A percentile compares a stretch with the other conserved stretches of the same genome.
Conservation (phyloP, 768 basidiomycete genomes). For the Epithele typhae region DNA sequence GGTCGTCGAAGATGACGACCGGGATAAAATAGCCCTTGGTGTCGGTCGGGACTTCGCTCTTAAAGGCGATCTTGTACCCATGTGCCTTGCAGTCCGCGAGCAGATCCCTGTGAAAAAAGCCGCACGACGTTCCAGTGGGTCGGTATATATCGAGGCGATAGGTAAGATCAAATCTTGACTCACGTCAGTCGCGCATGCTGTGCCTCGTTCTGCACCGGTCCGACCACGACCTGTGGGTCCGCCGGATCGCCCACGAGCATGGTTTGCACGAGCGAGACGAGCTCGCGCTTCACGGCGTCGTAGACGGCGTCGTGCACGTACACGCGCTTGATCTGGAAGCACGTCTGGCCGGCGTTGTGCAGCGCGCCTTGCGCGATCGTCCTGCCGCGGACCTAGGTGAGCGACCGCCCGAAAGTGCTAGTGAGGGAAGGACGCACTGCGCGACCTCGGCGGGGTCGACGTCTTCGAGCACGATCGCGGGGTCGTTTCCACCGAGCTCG, state of each 20-base stretch:
- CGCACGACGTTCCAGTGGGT: too few species aligned
- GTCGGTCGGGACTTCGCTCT: not conserved
- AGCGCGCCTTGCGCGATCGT: not conserved
- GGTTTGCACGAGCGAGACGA: not conserved
- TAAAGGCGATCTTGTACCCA: conserved; percentile 7
- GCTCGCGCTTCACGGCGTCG: not conserved
- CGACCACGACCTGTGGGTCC: not conserved
- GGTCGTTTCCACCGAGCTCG: conserved; percentile 14
- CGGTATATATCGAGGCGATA: too few species aligned
- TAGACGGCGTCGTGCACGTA: not conserved
- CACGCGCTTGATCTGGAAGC: conserved; percentile 1
- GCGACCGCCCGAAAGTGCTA: too few species aligned
- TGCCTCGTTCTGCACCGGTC: conserved; percentile 5
- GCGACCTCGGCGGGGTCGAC: conserved; percentile 6
- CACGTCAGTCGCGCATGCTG: conserved; percentile 1
- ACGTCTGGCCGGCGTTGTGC: not conserved
- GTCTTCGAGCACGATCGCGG: conserved; percentile 10
- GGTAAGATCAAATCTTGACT: too few species aligned
- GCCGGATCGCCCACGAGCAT: not conserved
- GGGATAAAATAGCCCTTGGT: conserved; percentile 6
- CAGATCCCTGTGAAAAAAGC: not conserved
- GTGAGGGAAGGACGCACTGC: not conserved
- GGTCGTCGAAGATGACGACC: conserved; percentile 7
- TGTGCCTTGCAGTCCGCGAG: conserved; percentile 7
- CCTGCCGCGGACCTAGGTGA: not conserved